Conservation (phyloP, 192 early-diverging fungal genomes). For the Podila horticola region DNA sequence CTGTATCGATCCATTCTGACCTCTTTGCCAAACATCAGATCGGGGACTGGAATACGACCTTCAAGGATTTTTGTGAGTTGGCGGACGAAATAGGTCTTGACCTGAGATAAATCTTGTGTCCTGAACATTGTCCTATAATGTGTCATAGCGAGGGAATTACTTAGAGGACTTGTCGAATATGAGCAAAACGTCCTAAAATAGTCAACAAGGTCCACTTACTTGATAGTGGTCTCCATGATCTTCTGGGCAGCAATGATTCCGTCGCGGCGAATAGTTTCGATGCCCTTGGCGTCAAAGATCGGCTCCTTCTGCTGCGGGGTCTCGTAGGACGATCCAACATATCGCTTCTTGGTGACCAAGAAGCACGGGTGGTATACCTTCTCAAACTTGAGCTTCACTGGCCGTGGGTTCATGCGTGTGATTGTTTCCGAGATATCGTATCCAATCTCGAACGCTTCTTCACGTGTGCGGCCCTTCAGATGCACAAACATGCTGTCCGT, state of each 20-base stretch:
- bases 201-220: slow-evolving; percentile 51
- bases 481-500: slow-evolving; percentile 94
- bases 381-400: slow-evolving; percentile 94
- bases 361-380: slow-evolving; percentile 94
- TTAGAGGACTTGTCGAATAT: background rate
- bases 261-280: slow-evolving; percentile 93
- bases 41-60: slow-evolving; percentile 72
- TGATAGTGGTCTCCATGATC: slow-evolving; percentile 79
- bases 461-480: slow-evolving; percentile 71
- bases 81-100: slow-evolving; percentile 78
- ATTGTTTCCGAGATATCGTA: slow-evolving; percentile 82
- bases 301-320: slow-evolving; percentile 68
- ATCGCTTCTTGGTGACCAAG: slow-evolving; percentile 93
- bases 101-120: slow-evolving; percentile 79
- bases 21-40: slow-evolving; percentile 92
- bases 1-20: slow-evolving; percentile 84
- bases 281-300: slow-evolving; percentile 93
- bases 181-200: background rate
- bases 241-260: slow-evolving; percentile 83
- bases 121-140: slow-evolving; percentile 74
- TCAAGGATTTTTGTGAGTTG: slow-evolving; percentile 81
- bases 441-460: slow-evolving; percentile 84
- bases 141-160: background rate
- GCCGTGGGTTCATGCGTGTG: slow-evolving; percentile 78
- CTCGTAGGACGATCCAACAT: slow-evolving; percentile 90